These are phyloP conservation scores for Penicillium sp. DNA, from an alignment of 2,329 filamentous ascomycete species.

Conservation along the genomic window DNA sequence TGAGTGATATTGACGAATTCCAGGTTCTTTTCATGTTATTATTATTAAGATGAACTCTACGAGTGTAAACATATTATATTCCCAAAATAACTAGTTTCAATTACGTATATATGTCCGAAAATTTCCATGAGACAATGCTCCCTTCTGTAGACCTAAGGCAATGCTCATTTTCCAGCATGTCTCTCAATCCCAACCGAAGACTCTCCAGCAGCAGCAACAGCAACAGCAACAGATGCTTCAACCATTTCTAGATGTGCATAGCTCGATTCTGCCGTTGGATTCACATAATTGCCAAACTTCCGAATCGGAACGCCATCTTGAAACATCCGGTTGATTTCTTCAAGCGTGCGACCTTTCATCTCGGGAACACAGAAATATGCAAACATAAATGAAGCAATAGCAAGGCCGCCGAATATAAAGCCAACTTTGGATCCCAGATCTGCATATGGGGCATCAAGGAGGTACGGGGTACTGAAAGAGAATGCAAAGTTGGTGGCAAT, in stretches of 20 bases:
- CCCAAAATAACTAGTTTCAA: no score
- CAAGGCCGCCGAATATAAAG: slow-evolving; percentile 32
- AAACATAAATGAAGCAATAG: slow-evolving; percentile 19
- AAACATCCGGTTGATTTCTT: slow-evolving; percentile 30
- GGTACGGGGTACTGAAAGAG: slow-evolving; percentile 37
- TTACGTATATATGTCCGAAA: not conserved
- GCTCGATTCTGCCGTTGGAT: not conserved
- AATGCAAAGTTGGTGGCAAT: slow-evolving; percentile 29
- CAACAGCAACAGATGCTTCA: not conserved
- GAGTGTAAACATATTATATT: no score
- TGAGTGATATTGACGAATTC: not conserved
- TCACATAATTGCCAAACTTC: slow-evolving; percentile 17
- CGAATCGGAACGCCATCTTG: slow-evolving; percentile 17
- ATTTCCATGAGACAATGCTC: not conserved
- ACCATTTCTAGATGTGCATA: not conserved
- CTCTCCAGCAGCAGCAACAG: not conserved
- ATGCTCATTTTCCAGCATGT: not conserved
- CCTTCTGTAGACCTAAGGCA: not conserved
- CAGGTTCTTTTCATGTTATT: not conserved
- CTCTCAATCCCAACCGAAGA: not conserved
- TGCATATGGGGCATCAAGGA: slow-evolving; percentile 33
- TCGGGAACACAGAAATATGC: slow-evolving; percentile 28
- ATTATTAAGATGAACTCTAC: no score
- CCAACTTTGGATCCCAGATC: slow-evolving; percentile 34
- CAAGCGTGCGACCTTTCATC: slow-evolving; percentile 29